Evolutionary conservation across 2,329 filamentous ascomycete genomes (phyloP).

Genomic region (Salinomyces thailandicus): DNA sequence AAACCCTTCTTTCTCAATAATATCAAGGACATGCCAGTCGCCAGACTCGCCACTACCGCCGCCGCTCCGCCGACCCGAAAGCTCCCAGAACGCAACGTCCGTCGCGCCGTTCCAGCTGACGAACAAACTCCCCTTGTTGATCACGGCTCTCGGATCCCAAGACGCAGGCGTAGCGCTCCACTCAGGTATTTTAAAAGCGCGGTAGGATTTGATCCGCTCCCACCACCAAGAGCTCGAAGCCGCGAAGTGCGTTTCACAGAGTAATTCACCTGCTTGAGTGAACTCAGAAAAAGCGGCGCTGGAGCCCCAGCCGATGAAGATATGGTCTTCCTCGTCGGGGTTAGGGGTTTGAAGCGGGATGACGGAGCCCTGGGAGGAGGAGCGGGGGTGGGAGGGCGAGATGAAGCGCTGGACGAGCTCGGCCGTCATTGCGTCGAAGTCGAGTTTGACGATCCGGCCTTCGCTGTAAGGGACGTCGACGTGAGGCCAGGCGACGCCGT

Average conservation of each 20-base stretch:
- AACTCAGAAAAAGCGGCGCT: slow-evolving; percentile 42
- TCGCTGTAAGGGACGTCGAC: slow-evolving; percentile 25
- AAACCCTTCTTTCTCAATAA: slow-evolving; percentile 8
- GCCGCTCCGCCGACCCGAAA: slow-evolving; percentile 18
- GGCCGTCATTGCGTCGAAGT: slow-evolving; percentile 33
- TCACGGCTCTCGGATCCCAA: slow-evolving; percentile 13
- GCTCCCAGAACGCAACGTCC: slow-evolving; percentile 35
- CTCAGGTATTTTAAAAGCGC: slow-evolving; percentile 25
- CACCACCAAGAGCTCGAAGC: slow-evolving; percentile 20
- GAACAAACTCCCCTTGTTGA: slow-evolving; percentile 29
- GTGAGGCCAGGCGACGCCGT: slow-evolving; percentile 39
- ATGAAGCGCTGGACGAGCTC: slow-evolving; percentile 35
- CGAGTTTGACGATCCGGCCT: slow-evolving; percentile 32
- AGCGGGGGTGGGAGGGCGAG: slow-evolving; percentile 29
- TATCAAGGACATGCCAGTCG: slow-evolving; percentile 8
- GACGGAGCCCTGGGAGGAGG: slow-evolving; percentile 42
- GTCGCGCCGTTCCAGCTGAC: slow-evolving; percentile 46
- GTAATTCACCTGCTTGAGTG: slow-evolving; percentile 27
- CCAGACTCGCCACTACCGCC: not conserved
- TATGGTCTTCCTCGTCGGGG: slow-evolving; percentile 31
- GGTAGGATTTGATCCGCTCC: slow-evolving; percentile 28
- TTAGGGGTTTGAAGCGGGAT: slow-evolving; percentile 30
- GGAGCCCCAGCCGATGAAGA: slow-evolving; percentile 49
- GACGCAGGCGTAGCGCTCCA: slow-evolving; percentile 19
- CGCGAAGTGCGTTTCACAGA: slow-evolving; percentile 36